Base-by-base conservation (phyloP, 139 green algal species). In the Nannochloris sp. region DNA sequence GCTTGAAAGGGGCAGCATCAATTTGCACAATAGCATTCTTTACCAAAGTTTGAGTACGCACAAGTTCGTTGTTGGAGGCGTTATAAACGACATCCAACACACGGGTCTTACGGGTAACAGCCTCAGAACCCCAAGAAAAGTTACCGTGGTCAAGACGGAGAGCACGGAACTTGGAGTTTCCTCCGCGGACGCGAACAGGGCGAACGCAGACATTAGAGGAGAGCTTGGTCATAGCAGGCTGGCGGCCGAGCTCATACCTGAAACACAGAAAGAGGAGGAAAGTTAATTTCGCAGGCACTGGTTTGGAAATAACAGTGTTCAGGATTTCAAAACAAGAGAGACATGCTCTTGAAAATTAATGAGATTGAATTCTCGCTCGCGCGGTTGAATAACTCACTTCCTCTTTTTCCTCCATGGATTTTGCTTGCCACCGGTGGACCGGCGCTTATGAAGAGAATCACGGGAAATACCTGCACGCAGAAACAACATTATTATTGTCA, bases 41-140 rank as follows among this genome's bases (percentile, higher is more conserved):
- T 70, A 99, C 94, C 64, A 99, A 80, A 23, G 94, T 98, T 85
- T 99, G 87, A 33, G 94, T 99, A 69, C 94, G 87, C 39, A 94
- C 81, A 79, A 99, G 81, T 85, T 99, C 94, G 83, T 99, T 99
- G 87, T 98, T 98, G 71, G 91, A 96, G 25, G 94, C 88, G 79
- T 99, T 98, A 92, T 99, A 99, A 31, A 76, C 67, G 29, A 99
- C 94, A 63, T 97, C 91, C 78, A 99, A 65, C 54, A 99, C 85
- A 77, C 94, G 92, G 5, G 84, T 83, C 85, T 98, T 98, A 74
- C 90, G 81, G 38, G 94, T 92, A 29, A 92, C 77, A 54, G 89
- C 83, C 83, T 95, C 88, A 51, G 76, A 87, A 42, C 84, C 83
- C 93, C 93, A 99, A 19, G 89, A 90, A 81, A 90, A 99, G 85